These are phyloP conservation scores for Theobroma cacao DNA, from an alignment of 345 rosid genomes.

Conservation along the genomic window DNA sequence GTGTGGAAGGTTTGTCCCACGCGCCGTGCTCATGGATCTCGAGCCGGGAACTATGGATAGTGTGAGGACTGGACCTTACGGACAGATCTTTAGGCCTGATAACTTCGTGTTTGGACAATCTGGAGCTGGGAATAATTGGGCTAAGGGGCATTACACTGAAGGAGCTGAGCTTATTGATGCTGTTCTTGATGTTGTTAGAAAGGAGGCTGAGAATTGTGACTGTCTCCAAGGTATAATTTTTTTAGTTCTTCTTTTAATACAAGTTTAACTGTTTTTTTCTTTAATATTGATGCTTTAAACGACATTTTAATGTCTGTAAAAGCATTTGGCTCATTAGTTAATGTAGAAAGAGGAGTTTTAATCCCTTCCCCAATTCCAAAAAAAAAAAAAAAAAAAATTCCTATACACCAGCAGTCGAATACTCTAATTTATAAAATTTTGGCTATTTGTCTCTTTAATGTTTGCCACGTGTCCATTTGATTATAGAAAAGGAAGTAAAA, in stretches of 20 bases:
- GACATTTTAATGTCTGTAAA: too few relatives aligned
- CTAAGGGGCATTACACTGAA: slow-evolving; percentile 31
- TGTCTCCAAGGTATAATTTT: slow-evolving; percentile 22
- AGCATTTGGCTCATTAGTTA: too few relatives aligned
- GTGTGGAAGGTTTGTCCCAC: slow-evolving; percentile 19
- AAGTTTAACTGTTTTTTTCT: too few relatives aligned
- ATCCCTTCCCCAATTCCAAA: too few relatives aligned
- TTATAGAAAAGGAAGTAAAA: not conserved
- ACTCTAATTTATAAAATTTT: not conserved
- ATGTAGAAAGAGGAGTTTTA: too few relatives aligned
- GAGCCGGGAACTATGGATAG: slow-evolving; percentile 33
- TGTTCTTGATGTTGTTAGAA: slow-evolving; percentile 27
- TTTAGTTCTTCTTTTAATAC: too few relatives aligned
- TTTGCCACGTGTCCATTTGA: not conserved
- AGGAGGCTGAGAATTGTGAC: slow-evolving; percentile 30
- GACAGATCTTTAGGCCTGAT: not conserved
- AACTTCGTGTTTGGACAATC: slow-evolving; percentile 25
- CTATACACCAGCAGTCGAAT: not conserved
- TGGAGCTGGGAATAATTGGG: slow-evolving; percentile 28
- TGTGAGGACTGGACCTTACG: slow-evolving; percentile 33
- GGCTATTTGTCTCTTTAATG: too few relatives aligned
- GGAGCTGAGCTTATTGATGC: slow-evolving; percentile 33
- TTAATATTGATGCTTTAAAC: too few relatives aligned
- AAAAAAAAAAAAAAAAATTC: too few relatives aligned
- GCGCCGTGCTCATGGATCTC: slow-evolving; percentile 33